Base-by-base conservation (phyloP, 257 asterid species). In the Euphrasia confusa region DNA sequence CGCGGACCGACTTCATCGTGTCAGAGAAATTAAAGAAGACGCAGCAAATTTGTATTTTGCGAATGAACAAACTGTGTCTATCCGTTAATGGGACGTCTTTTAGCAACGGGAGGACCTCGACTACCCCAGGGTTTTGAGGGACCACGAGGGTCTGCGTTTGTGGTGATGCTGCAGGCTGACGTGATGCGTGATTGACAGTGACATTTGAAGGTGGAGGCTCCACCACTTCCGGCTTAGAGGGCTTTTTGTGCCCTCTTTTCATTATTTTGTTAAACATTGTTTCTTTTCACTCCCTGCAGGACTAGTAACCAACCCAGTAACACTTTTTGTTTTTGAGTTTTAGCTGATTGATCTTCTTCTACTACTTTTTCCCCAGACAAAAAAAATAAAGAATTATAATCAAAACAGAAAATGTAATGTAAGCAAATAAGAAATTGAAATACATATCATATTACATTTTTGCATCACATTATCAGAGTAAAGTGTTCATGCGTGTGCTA, bases 21-120 rank as follows among this genome's bases (percentile, higher is more conserved):
- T 91, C 98, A 1, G 72, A 12, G 78, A 88, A 91, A 67, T 91
- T 87, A 58, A 86, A 91, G 58, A 72, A 70, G 52, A 76, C 24
- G 57, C 96, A 83, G 60, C 98, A 91, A 11, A 77, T 77, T 32
- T 83, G 90, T 58, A 88, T 85, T 75, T 91, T 91, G 61, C 85
- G 73, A 63, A 88, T 78, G 76, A 91, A 91, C 9, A 91, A 63
- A 10, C 68, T 71, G 48, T 91, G 98, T 4, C 84, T 75, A 5
- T 91, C 96, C 0, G 82, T 44, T 9, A 86, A 17, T 0, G 92
- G 79, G 12, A 80, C 86, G 37, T 88, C 96, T 75, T 70, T 88
- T 80, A 88, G 59, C 76, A 69, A 26, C 0, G 98, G 98, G 63
- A 88, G 60, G 2, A 91, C 89, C 78, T 91, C 95, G 63, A 88